These are phyloP conservation scores for Aureobasidium leucospermi DNA, from an alignment of 2,329 filamentous ascomycete genomes.

Conservation along the genomic window DNA sequence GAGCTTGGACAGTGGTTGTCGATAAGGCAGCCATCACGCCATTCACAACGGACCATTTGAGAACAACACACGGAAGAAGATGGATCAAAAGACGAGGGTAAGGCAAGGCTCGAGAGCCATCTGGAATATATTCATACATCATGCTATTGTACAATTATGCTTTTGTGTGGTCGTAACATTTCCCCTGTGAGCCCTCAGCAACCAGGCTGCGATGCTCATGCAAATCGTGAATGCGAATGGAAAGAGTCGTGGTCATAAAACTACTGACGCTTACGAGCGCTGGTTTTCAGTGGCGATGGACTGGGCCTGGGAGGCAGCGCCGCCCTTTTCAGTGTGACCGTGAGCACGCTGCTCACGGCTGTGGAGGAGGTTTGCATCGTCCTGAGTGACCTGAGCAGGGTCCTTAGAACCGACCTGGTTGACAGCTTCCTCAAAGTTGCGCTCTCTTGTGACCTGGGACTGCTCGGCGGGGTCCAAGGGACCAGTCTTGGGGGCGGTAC, in stretches of 20 bases:
- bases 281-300: slow-evolving; percentile 24
- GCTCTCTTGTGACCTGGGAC: slow-evolving; percentile 25
- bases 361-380: slow-evolving; percentile 26
- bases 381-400: slow-evolving; percentile 26
- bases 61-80: too few relatives aligned
- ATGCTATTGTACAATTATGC: slow-evolving; percentile 14
- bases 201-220: slow-evolving; percentile 1
- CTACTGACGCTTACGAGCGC: background rate
- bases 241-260: background rate
- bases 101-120: background rate
- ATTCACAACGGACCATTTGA: background rate
- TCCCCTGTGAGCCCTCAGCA: background rate
- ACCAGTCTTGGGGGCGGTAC: slow-evolving; percentile 16
- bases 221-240: background rate
- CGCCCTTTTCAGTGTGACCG: slow-evolving; percentile 26
- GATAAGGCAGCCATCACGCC: background rate
- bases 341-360: slow-evolving; percentile 28
- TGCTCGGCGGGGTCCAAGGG: slow-evolving; percentile 23
- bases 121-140: background rate
- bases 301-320: slow-evolving; percentile 28
- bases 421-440: slow-evolving; percentile 27
- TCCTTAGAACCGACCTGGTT: slow-evolving; percentile 27
- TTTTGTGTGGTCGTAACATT: slow-evolving; percentile 10
- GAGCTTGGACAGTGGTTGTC: too few relatives aligned
- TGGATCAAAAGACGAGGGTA: background rate